These are phyloP conservation scores for Chrysopogon serrulatus DNA, from an alignment of 176 grass and related monocot genomes.

Conservation along the genomic window DNA sequence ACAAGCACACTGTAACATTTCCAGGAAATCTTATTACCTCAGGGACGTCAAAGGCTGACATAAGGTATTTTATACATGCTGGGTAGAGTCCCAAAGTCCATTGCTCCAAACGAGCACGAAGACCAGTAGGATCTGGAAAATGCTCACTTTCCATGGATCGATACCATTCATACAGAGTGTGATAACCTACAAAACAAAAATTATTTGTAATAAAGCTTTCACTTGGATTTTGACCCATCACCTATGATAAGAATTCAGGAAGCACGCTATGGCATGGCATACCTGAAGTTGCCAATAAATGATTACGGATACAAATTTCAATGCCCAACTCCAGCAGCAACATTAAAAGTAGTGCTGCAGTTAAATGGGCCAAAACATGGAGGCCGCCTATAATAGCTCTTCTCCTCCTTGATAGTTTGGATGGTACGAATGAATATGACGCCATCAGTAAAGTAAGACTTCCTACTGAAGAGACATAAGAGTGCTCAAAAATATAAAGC, in stretches of 20 bases:
- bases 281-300: conserved; percentile 96
- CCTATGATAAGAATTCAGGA: not conserved
- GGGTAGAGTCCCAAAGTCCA: conserved; percentile 96
- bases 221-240: not conserved
- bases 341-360: conserved; percentile 87
- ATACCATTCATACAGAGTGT: conserved; percentile 91
- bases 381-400: conserved; percentile 71
- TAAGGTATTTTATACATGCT: conserved; percentile 97
- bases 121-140: conserved; percentile 91
- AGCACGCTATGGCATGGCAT: conserved; percentile 14
- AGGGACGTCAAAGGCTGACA: conserved; percentile 94
- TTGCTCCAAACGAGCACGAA: conserved; percentile 81
- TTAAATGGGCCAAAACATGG: conserved; percentile 86
- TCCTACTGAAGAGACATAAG: conserved; percentile 77
- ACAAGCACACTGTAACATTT: not conserved
- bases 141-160: conserved; percentile 95
- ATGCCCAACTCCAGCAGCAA: conserved; percentile 92
- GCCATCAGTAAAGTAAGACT: conserved; percentile 63
- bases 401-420: conserved; percentile 81
- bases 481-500: conserved; percentile 86
- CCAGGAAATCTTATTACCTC: conserved; percentile 48
- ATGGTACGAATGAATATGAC: conserved; percentile 82
- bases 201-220: not conserved
- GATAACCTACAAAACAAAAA: conserved; percentile 53
- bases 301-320: conserved; percentile 96